Evolutionary conservation across 2,329 filamentous ascomycete genomes (phyloP), one percentile per base, ranked within the genome.

Genomic region (Chrysoporthe deuterocubensis): DNA sequence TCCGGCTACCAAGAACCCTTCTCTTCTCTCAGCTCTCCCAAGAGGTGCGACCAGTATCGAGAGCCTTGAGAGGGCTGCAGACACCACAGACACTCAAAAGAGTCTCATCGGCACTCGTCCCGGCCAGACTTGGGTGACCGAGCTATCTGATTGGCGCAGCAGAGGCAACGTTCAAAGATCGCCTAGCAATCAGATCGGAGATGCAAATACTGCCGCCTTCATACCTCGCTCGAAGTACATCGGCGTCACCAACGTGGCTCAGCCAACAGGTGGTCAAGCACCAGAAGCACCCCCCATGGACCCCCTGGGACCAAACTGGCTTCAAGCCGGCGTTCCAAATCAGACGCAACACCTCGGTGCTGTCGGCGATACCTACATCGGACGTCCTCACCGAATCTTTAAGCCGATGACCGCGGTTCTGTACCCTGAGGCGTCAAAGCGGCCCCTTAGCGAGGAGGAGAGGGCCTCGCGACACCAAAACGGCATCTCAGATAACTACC

Each of bases 401-500:
- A 40, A 43, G 6, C 68, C 68, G 0, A 70, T 68, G 66, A 60
- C 65, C 5, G 6, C 44, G 1, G 62, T 63, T 3, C 48, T 70
- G 0, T 4, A 66, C 26, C 66, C 66, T 0, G 50, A 62, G 18
- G 62, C 62, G 8, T 21, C 37, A 16, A 68, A 42, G 8, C 52
- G 26, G 8, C 62, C 62, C 0, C 54, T 70, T 0, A 61, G 62
- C 2, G 46, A 50, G 1, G 62, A 64, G 4, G 66, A 70, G 6
- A 52, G 14, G 13, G 32, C 34, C 0, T 48, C 11, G 3, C 54
- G 68, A 1, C 32, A 48, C 1, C 21, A 18, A 5, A 37, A 42
- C 13, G 66, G 66, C 3, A 68, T 70, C 54, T 70, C 68, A 4
- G 3, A 60, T 1, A 66, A 59, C 21, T 70, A 70, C 26, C 16